Conservation (phyloP, 2,329 filamentous ascomycete species). For the Domatiomyces globalis region DNA sequence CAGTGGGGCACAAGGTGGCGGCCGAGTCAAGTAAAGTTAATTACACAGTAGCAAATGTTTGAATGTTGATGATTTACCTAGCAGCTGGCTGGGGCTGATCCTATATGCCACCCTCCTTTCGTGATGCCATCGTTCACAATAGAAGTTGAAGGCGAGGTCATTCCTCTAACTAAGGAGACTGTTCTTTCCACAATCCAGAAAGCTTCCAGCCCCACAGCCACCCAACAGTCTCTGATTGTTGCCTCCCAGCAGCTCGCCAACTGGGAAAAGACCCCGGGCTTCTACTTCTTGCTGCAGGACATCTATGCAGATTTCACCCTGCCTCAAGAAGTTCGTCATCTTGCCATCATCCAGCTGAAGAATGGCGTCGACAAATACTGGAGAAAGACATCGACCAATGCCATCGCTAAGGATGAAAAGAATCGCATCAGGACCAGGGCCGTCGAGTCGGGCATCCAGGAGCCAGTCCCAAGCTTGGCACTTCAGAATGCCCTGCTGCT, state of each 20-base stretch:
- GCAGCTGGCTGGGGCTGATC: no score
- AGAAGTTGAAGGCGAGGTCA: conserved; percentile 51
- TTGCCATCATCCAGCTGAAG: conserved; percentile 87
- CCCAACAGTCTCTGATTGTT: conserved; percentile 38
- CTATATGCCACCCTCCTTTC: neutral
- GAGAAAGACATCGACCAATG: conserved; percentile 63
- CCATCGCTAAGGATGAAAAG: conserved; percentile 57
- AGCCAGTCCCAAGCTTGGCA: conserved; percentile 60
- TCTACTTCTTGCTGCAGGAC: conserved; percentile 57
- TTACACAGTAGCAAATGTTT: no score
- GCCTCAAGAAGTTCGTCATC: conserved; percentile 65
- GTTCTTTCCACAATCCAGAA: conserved; percentile 51
- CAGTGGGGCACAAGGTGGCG: no score
- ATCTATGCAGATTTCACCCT: conserved; percentile 69
- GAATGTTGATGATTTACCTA: neutral
- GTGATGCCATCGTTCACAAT: conserved; percentile 18
- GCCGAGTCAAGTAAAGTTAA: no score
- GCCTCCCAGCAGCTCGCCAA: conserved; percentile 53
- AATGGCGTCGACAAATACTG: conserved; percentile 94
- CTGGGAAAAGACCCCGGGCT: conserved; percentile 55
- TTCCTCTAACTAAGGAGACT: conserved; percentile 49
- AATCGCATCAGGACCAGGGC: conserved; percentile 58
- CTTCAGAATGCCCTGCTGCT: conserved; percentile 78
- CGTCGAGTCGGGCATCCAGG: conserved; percentile 61
- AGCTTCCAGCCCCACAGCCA: conserved; percentile 44